Evolutionary conservation across 352 stramenopile genomes (phyloP), one percentile per base, ranked within the genome.

Genomic region (Phytophthora quininea): DNA sequence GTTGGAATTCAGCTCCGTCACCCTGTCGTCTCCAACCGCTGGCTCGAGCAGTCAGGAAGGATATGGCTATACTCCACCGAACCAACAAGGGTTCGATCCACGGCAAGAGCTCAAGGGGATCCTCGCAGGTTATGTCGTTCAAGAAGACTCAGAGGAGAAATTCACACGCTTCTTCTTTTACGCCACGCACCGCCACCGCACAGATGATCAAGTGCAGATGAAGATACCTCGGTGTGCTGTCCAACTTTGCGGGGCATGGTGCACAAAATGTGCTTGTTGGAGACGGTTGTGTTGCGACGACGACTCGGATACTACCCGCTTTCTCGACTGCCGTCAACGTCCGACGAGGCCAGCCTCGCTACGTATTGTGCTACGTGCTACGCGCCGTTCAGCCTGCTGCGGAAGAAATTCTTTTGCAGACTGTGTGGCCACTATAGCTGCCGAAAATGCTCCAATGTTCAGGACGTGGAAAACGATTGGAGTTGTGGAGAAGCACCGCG

Each of bases 91-190:
- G 33, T 58, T 58, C 40, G 52, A 66, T 46, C 7, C 62, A 33
- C 64, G 43, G 14, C 50, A 71, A 2, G 66, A 73, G 8, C 46
- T 89, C 5, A 75, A 79, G 27, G 79, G 80, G 0, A 58, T 90
- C 42, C 30, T 88, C 3, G 73, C 74, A 0, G 83, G 83, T 15
- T 91, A 91, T 54, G 79, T 88, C 27, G 58, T 90, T 4, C 77
- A 87, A 27, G 83, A 90, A 62, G 79, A 90, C 52, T 74, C 71
- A 19, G 65, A 77, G 37, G 79, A 80, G 10, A 77, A 90, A 58
- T 84, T 82, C 54, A 91, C 83, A 37, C 77, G 83, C 0, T 56
- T 91, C 15, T 91, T 90, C 62, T 89, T 91, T 56, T 86, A 89
- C 64, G 80, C 74, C 15, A 80, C 69, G 4, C 68, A 77, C 55